phyloP scores from a whole-genome alignment of 768 basidiomycete genomes.

The Boletus reticuloceps region DNA sequence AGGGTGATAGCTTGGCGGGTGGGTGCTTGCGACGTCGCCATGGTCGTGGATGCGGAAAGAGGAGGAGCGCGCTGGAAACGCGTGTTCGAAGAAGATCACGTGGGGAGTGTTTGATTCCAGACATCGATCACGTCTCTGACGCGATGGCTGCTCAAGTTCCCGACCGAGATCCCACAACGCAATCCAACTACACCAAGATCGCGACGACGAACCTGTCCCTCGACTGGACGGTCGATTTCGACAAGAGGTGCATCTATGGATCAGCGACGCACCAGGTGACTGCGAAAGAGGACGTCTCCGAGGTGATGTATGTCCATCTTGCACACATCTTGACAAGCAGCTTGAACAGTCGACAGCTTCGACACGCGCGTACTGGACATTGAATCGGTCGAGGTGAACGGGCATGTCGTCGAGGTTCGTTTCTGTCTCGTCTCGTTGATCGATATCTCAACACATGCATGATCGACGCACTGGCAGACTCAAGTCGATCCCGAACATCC shows the following conservation, averaged over 20 bases:
- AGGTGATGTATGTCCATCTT: conserved; percentile 39
- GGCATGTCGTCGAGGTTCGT: conserved; percentile 46
- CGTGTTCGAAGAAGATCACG: background rate
- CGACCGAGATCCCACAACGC: conserved; percentile 33
- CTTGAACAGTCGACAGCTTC: conserved; percentile 33
- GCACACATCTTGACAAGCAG: background rate
- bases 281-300: conserved; percentile 36
- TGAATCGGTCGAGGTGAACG: conserved; percentile 46
- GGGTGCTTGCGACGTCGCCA: conserved; percentile 46
- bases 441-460: no score
- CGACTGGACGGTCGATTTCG: conserved; percentile 59
- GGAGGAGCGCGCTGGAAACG: background rate
- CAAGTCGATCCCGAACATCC: conserved; percentile 54
- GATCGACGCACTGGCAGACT: conserved; percentile 30
- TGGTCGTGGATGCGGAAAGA: conserved; percentile 11
- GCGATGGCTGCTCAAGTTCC: conserved; percentile 14
- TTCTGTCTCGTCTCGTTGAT: background rate
- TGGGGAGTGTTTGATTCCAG: background rate
- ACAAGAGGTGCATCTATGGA: conserved; percentile 43
- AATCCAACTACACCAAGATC: conserved; percentile 56
- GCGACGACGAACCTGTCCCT: conserved; percentile 48
- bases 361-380: conserved; percentile 58
- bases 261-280: conserved; percentile 44
- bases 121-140: no score
- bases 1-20: conserved; percentile 83